Conservation (phyloP, 106 monocot genomes). For the Phalaenopsis equestris region DNA sequence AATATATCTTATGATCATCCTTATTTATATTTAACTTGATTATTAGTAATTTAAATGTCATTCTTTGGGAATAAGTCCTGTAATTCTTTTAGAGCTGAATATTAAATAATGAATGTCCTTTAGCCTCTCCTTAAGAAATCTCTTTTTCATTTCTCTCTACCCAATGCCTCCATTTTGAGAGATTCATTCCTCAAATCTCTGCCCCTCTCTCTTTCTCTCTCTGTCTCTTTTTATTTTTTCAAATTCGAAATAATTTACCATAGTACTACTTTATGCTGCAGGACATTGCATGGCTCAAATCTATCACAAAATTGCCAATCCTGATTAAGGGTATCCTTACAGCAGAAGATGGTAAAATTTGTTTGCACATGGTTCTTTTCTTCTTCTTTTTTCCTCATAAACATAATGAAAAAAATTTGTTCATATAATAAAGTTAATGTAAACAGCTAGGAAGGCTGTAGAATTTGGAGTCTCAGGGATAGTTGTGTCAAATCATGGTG, state of each 20-base stretch:
- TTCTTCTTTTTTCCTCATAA: not conserved
- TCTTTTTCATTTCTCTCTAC: too few species aligned
- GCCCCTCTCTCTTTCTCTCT: too few species aligned
- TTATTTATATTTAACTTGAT: too few species aligned
- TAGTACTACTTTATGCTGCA: conserved; percentile 6
- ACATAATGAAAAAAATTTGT: not conserved
- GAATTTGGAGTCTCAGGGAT: conserved; percentile 67
- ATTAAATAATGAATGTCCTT: too few species aligned
- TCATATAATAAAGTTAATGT: not conserved
- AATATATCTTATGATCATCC: too few species aligned
- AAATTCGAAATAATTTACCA: not conserved
- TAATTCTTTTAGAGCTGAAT: too few species aligned
- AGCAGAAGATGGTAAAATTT: conserved; percentile 58
- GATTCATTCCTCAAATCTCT: too few species aligned
- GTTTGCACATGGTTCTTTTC: not conserved
- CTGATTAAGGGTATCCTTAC: conserved; percentile 65
- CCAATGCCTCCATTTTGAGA: too few species aligned
- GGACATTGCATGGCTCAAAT: conserved; percentile 72
- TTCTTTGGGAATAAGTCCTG: too few species aligned
- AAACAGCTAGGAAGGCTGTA: conserved; percentile 50
- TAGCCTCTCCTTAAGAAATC: too few species aligned
- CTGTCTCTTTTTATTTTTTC: not conserved
- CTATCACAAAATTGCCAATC: conserved; percentile 65
- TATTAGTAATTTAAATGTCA: too few species aligned
- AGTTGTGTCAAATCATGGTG: conserved; percentile 87